Evolutionary conservation across 441 rosid species (phyloP).

Genomic region (Mallotus repandus): DNA sequence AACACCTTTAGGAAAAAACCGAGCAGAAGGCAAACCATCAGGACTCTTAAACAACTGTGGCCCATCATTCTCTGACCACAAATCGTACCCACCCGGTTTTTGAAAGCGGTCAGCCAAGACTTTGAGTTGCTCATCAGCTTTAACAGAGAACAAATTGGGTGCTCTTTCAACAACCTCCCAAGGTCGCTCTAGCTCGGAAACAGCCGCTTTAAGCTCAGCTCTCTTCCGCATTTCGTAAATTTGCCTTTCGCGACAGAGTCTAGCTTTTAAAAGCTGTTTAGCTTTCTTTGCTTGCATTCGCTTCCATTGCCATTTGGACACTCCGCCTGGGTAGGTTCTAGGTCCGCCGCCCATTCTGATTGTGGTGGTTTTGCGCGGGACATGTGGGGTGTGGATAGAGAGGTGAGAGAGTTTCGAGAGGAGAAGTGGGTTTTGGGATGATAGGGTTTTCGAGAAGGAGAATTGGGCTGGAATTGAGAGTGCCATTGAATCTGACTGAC

Average conservation of each 20-base stretch:
- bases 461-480: constrained; percentile 26
- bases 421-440: constrained; percentile 27
- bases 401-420: constrained; percentile 4
- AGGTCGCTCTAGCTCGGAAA: constrained; percentile 75
- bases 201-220: constrained; percentile 83
- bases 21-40: constrained; percentile 70
- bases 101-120: constrained; percentile 85
- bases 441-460: constrained; percentile 42
- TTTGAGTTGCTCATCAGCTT: constrained; percentile 62
- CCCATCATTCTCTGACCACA: constrained; percentile 83
- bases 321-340: constrained; percentile 81
- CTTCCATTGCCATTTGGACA: constrained; percentile 98
- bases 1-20: constrained; percentile 85
- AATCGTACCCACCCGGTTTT: constrained; percentile 74
- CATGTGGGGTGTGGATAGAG: constrained; percentile 27
- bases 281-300: constrained; percentile 91
- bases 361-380: constrained; percentile 32
- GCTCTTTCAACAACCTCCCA: constrained; percentile 79
- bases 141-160: constrained; percentile 70
- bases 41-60: constrained; percentile 56
- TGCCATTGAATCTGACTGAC: constrained; percentile 7
- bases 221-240: constrained; percentile 72
- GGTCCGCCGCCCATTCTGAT: constrained; percentile 97
- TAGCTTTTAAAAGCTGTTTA: constrained; percentile 70
- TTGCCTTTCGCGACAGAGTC: constrained; percentile 79